A percentile compares a stretch with the other conserved stretches of the same genome.
These are phyloP conservation scores for Kazachstania viticola DNA, from an alignment of 805 yeast genomes.

Conservation along the genomic window DNA sequence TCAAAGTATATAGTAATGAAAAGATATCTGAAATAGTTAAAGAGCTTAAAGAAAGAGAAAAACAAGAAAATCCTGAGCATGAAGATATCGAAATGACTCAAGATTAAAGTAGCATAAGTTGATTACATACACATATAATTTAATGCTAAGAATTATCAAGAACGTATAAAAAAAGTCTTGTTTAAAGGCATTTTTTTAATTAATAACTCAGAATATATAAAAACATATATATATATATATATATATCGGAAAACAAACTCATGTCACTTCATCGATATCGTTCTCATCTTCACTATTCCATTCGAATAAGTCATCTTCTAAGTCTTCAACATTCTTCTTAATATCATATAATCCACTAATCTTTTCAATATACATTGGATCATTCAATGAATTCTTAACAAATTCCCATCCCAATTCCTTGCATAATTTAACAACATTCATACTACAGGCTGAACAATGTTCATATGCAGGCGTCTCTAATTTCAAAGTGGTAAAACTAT, in stretches of 20 bases:
- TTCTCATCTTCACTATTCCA: constrained; percentile 16
- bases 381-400: constrained; percentile 56
- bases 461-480: constrained; percentile 62
- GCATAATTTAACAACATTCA: constrained; percentile 42
- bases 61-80: constrained; percentile 32
- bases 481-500: constrained; percentile 49
- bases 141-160: no score
- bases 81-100: constrained; percentile 27
- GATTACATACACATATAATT: no score
- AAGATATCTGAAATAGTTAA: constrained; percentile 75
- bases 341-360: constrained; percentile 69
- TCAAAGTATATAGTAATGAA: constrained; percentile 71
- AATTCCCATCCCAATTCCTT: constrained; percentile 63
- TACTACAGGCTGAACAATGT: constrained; percentile 82
- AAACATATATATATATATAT: no score
- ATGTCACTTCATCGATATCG: no score
- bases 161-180: no score
- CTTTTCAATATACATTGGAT: constrained; percentile 56
- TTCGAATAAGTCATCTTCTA: constrained; percentile 19
- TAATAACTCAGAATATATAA: no score
- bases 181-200: no score
- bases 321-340: constrained; percentile 43
- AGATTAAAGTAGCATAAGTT: no score
- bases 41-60: constrained; percentile 58
- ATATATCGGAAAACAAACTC: no score